Percentiles rank a stretch among this genome's conserved stretches.
Evolutionary conservation across 352 stramenopile species (phyloP).

Genomic region (Phytophthora sp.): DNA sequence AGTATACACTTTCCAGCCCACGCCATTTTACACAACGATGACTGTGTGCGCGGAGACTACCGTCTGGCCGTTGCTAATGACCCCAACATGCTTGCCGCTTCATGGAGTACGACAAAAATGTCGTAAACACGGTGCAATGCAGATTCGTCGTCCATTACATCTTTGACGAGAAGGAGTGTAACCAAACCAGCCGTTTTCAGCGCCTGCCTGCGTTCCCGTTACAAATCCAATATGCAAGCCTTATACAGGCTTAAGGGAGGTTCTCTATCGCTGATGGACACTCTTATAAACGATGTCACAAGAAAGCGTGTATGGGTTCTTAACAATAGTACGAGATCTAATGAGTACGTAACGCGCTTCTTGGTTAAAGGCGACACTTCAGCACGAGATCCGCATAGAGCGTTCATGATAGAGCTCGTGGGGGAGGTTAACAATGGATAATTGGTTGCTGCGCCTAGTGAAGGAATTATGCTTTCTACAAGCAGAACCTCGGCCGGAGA

Average conservation of each 20-base stretch:
- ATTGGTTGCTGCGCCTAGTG: background rate
- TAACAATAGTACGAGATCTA: too few species aligned
- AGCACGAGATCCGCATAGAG: background rate
- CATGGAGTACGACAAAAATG: background rate
- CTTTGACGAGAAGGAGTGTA: background rate
- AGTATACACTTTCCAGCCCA: background rate
- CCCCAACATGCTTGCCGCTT: background rate
- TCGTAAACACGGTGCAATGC: background rate
- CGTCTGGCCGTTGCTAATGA: background rate
- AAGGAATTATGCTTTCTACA: background rate
- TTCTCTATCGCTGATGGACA: background rate
- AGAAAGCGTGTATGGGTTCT: background rate
- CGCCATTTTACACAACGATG: background rate
- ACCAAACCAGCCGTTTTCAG: background rate
- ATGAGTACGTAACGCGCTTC: background rate
- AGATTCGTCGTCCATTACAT: background rate
- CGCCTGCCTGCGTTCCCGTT: background rate
- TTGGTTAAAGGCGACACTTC: background rate
- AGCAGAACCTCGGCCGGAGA: too few species aligned
- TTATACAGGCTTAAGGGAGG: background rate
- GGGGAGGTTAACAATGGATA: background rate
- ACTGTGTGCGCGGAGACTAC: background rate
- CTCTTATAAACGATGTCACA: background rate
- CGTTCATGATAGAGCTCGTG: slow-evolving; percentile 5
- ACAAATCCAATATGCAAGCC: background rate